Evolutionary conservation across 176 grass and related monocot species (phyloP).

Genomic region (Neostapfia colusana): DNA sequence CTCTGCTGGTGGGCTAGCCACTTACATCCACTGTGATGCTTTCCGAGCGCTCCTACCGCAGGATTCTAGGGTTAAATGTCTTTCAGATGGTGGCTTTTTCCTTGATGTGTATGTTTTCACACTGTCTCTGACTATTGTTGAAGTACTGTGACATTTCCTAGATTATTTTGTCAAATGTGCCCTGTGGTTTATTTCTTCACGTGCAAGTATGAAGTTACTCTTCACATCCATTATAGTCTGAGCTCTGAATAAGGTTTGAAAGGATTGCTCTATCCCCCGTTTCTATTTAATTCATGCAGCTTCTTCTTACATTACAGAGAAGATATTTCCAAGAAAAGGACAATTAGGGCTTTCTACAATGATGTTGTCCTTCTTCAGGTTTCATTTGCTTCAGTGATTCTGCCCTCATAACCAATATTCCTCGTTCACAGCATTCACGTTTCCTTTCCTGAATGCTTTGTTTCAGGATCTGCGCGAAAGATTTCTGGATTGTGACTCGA

Average conservation of each 20-base stretch:
- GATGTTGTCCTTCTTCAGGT: slow-evolving; percentile 83
- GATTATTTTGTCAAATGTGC: neutral
- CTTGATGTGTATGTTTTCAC: slow-evolving; percentile 67
- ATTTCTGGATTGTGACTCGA: slow-evolving; percentile 50
- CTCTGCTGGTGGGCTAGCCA: slow-evolving; percentile 92
- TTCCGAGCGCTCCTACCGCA: slow-evolving; percentile 59
- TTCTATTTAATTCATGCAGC: neutral
- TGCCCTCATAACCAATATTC: neutral
- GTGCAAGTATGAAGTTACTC: slow-evolving; percentile 6
- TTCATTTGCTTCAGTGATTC: slow-evolving; percentile 1
- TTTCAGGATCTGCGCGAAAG: slow-evolving; percentile 51
- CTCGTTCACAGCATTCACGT: neutral
- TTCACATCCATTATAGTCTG: neutral
- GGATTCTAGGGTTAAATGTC: slow-evolving; percentile 65
- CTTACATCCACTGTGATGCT: slow-evolving; percentile 82
- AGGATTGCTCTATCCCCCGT: neutral
- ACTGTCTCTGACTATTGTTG: neutral
- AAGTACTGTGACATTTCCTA: neutral
- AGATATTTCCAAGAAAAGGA: slow-evolving; percentile 73
- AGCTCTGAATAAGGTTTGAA: neutral
- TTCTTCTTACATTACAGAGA: slow-evolving; percentile 42
- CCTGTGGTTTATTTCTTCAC: neutral
- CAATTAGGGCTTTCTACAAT: slow-evolving; percentile 60
- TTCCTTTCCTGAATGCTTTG: slow-evolving; percentile 7
- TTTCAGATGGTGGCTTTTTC: slow-evolving; percentile 89